Evolutionary conservation across 192 early-diverging fungal genomes (phyloP).

Genomic region (Paraglomus brasilianum): DNA sequence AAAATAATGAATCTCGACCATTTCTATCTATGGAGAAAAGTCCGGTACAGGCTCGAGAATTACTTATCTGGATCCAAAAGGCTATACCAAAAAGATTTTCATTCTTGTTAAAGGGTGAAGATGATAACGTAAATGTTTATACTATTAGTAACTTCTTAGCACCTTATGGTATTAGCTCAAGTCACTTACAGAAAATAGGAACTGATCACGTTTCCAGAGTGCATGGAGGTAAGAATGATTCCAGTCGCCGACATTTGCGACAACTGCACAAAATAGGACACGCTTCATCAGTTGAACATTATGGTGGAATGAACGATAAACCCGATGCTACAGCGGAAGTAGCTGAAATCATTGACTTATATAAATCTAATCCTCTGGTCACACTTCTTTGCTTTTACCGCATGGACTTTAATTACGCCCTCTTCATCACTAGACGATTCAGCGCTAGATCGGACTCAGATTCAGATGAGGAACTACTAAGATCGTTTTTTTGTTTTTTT

Average conservation of each 20-base stretch:
- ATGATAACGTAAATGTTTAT: slow-evolving; percentile 5
- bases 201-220: not conserved
- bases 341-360: not conserved
- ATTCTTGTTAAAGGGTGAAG: not conserved
- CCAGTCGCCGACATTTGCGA: not conserved
- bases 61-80: slow-evolving; percentile 10
- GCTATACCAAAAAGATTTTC: not conserved
- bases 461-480: slow-evolving; percentile 9
- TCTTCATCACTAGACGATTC: slow-evolving; percentile 14
- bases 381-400: slow-evolving; percentile 4
- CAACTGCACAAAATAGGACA: not conserved
- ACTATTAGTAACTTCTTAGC: not conserved
- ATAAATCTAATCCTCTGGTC: not conserved
- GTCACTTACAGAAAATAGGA: not conserved
- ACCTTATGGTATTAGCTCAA: not conserved
- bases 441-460: slow-evolving; percentile 9
- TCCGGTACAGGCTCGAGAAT: slow-evolving; percentile 2
- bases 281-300: slow-evolving; percentile 5
- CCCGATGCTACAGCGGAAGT: not conserved
- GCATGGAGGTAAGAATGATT: slow-evolving; percentile 13
- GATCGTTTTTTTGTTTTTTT: too few relatives aligned
- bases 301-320: slow-evolving; percentile 11
- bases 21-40: slow-evolving; percentile 10
- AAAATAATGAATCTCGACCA: not conserved
- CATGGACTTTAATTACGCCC: not conserved